phyloP scores from a whole-genome alignment of 805 yeast genomes.

The Candida michaelii region DNA sequence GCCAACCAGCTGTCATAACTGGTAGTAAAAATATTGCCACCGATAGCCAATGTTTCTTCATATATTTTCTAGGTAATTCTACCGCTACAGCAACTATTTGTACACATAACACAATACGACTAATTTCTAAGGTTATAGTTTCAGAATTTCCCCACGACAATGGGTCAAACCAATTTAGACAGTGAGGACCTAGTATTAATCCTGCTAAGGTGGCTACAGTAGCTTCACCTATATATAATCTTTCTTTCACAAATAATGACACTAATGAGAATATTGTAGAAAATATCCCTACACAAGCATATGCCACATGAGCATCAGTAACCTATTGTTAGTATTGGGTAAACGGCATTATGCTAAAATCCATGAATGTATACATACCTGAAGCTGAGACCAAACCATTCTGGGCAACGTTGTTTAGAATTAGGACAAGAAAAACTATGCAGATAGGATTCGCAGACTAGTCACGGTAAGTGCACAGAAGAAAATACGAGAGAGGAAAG shows the following conservation, averaged over 20 bases:
- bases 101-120: constrained; percentile 77
- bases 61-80: constrained; percentile 85
- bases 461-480: not conserved
- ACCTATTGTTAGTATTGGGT: too few species aligned
- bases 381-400: constrained; percentile 35
- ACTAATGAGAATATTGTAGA: constrained; percentile 76
- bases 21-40: constrained; percentile 75
- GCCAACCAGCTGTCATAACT: constrained; percentile 90
- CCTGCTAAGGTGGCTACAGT: constrained; percentile 86
- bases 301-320: constrained; percentile 77
- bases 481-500: not conserved
- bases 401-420: not conserved
- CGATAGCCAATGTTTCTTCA: constrained; percentile 80
- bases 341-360: too few species aligned
- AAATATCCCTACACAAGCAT: constrained; percentile 84
- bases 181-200: constrained; percentile 84
- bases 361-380: constrained; percentile 23
- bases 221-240: constrained; percentile 86
- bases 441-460: constrained; percentile 4
- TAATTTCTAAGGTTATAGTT: constrained; percentile 75
- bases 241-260: constrained; percentile 80
- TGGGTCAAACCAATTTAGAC: constrained; percentile 81
- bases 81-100: constrained; percentile 95
- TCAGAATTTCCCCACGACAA: constrained; percentile 84
- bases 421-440: constrained; percentile 5